These are phyloP conservation scores for Myrica gale DNA, from an alignment of 306 rosid genomes.

Conservation along the genomic window DNA sequence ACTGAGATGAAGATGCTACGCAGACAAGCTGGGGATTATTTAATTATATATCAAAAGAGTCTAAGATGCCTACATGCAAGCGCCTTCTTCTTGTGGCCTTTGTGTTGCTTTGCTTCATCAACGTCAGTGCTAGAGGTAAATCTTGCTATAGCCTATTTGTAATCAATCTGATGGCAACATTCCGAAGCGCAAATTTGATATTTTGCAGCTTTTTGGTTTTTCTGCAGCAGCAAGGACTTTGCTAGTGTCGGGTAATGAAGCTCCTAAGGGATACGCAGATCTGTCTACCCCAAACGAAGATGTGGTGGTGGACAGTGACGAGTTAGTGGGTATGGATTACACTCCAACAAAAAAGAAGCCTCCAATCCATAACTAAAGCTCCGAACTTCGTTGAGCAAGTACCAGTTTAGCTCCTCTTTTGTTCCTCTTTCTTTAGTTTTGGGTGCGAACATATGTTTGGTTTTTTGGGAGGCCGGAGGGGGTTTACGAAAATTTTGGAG, in stretches of 20 bases:
- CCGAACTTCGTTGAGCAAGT: neutral
- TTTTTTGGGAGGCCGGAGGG: neutral
- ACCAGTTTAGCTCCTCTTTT: neutral
- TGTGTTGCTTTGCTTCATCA: conserved; percentile 48
- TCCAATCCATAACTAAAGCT: conserved; percentile 70
- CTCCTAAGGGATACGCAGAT: conserved; percentile 19
- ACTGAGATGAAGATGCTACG: conserved; percentile 19
- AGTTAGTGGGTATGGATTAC: conserved; percentile 70
- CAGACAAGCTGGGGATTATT: conserved; percentile 19
- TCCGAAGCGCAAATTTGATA: neutral
- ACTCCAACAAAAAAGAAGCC: conserved; percentile 83
- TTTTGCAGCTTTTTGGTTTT: conserved; percentile 8
- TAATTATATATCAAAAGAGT: conserved; percentile 2
- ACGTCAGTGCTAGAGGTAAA: conserved; percentile 40
- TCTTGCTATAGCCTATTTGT: conserved; percentile 6
- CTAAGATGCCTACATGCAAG: conserved; percentile 25
- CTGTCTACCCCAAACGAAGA: conserved; percentile 32
- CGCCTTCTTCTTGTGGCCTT: conserved; percentile 49
- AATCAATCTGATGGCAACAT: neutral
- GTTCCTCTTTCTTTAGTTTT: neutral
- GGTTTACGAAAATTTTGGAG: neutral
- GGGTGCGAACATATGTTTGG: neutral
- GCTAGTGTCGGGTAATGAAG: conserved; percentile 25
- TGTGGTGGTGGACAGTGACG: conserved; percentile 37
- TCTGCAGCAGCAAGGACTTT: conserved; percentile 42